Evolutionary conservation across 345 rosid genomes (phyloP), one percentile per base, ranked within the genome.

Genomic region (Streptanthus diversifolius): DNA sequence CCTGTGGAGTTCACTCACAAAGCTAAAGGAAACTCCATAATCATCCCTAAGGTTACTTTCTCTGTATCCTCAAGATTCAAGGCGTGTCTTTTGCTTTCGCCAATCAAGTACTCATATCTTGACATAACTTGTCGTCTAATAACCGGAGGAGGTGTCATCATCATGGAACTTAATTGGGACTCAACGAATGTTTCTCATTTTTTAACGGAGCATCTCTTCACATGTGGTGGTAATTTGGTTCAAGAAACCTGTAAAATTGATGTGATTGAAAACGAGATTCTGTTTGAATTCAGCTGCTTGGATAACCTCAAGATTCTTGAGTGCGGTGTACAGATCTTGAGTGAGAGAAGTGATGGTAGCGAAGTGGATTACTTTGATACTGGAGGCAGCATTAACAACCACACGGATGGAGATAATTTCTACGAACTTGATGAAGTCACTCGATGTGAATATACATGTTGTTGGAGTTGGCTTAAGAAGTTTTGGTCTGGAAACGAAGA

Each of bases 11-110:
- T 58, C 48, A 45, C 57, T 22, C 35, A 33, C 37, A 58, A 33
- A 45, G 48, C 47, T 10, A 29, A 43, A 44, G 66, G 73, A 4
- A 32, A 21, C 2, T 44, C 66, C 56, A 33, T 70, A 22, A 22
- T 17, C 14, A 33, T 69, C 22, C 15, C 67, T 33, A 37, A 2
- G 30, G 65, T 24, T 10, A 21, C 9, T 58, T 47, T 58, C 57
- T 58, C 57, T 8, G 37, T 39, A 5, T 70, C 58, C 18, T 58
- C 66, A 58, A 58, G 37, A 6, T 58, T 70, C 7, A 70, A 70
- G 66, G 74, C 74, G 17, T 58, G 48, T 22, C 0, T 58, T 11
- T 7, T 32, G 2, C 2, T 59, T 19, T 59, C 15, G 1, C 67
- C 49, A 35, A 3, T 24, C 3, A n/a, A 8, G 25, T 5, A 1